A percentile compares a stretch with the other conserved stretches of the same genome.
phyloP scores from a whole-genome alignment of 2,329 filamentous ascomycete genomes.

The Daldinia sp. region DNA sequence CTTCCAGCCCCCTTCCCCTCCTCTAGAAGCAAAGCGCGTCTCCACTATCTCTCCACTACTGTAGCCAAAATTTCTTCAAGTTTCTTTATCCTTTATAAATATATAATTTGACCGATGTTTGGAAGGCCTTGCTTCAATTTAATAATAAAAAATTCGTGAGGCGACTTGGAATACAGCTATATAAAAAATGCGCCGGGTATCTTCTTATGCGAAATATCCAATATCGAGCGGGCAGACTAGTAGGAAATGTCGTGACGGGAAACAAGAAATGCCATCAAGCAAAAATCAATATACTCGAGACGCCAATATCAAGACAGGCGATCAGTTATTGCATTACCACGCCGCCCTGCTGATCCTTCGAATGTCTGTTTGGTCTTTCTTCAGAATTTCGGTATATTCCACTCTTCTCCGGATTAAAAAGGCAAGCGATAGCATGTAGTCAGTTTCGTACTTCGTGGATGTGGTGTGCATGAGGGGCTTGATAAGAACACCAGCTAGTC shows the following conservation, averaged over 20 bases:
- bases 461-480: slow-evolving; percentile 52
- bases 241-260: slow-evolving; percentile 13
- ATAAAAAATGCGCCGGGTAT: slow-evolving; percentile 28
- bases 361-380: slow-evolving; percentile 42
- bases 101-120: slow-evolving; percentile 28
- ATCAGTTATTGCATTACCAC: slow-evolving; percentile 30
- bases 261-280: neutral
- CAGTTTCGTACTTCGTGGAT: slow-evolving; percentile 48
- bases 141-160: neutral
- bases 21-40: slow-evolving; percentile 17
- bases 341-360: slow-evolving; percentile 42
- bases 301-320: neutral
- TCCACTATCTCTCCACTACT: slow-evolving; percentile 27
- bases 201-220: slow-evolving; percentile 25
- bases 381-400: slow-evolving; percentile 51
- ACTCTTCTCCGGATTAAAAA: slow-evolving; percentile 54
- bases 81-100: slow-evolving; percentile 16
- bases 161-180: neutral
- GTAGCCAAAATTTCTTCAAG: slow-evolving; percentile 16
- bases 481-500: slow-evolving; percentile 50
- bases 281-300: slow-evolving; percentile 1
- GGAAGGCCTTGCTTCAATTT: slow-evolving; percentile 1
- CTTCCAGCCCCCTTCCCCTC: neutral
- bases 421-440: slow-evolving; percentile 54
- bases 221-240: slow-evolving; percentile 11